A percentile compares a stretch with the other conserved stretches of the same genome.
Evolutionary conservation across 139 green algal species (phyloP).

Genomic region (Prasinococcaceae sp.): DNA sequence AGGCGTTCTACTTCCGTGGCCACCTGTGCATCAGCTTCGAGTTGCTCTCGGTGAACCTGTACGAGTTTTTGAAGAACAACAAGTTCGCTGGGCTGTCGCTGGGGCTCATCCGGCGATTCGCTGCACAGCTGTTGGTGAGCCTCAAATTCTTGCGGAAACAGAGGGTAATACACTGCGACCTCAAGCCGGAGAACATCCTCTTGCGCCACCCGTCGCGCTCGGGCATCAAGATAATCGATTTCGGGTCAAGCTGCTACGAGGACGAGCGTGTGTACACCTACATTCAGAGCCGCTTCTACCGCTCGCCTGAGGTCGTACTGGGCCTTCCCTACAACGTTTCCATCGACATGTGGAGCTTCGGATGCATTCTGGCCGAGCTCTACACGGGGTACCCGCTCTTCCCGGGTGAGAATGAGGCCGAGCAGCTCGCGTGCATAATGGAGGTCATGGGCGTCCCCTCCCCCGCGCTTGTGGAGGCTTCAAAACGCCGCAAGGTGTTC

Average conservation of each 20-base stretch:
- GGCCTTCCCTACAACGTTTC: constrained; percentile 39
- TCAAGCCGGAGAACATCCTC: constrained; percentile 78
- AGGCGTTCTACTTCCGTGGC: constrained; percentile 62
- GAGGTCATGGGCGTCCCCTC: constrained; percentile 35
- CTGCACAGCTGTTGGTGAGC: constrained; percentile 5
- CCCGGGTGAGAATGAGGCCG: constrained; percentile 30
- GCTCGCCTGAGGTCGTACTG: constrained; percentile 46
- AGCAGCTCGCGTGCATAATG: constrained; percentile 21
- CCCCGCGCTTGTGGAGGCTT: constrained; percentile 32
- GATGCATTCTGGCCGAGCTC: constrained; percentile 65
- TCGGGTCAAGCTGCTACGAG: constrained; percentile 59
- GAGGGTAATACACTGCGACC: constrained; percentile 63
- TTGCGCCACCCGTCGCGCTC: constrained; percentile 42
- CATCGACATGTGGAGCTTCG: constrained; percentile 78
- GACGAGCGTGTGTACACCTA: constrained; percentile 63
- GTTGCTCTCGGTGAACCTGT: constrained; percentile 71
- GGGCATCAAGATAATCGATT: constrained; percentile 74
- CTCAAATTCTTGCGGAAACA: constrained; percentile 33
- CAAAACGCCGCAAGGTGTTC: constrained; percentile 55
- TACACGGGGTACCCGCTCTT: constrained; percentile 56
- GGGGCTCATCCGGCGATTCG: constrained; percentile 21
- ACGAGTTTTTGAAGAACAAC: constrained; percentile 74
- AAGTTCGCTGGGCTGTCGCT: constrained; percentile 55
- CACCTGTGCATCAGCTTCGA: constrained; percentile 82
- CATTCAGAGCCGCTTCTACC: constrained; percentile 60